Conservation (phyloP, 805 yeast genomes). For the Komagataella pseudopastoris region DNA sequence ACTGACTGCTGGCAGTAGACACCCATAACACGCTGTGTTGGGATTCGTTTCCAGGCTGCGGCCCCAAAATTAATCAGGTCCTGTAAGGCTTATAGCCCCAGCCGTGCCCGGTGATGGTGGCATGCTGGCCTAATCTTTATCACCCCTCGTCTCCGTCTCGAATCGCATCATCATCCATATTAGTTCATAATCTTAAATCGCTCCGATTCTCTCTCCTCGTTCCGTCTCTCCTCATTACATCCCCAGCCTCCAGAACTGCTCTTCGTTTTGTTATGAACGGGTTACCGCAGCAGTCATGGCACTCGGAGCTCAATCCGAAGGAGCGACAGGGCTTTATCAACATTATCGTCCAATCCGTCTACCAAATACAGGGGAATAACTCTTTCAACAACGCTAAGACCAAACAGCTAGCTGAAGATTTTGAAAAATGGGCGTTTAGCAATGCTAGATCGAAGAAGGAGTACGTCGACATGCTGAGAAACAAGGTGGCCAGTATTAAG, state of each 20-base stretch:
- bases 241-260: neutral
- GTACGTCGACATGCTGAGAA: constrained; percentile 36
- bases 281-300: constrained; percentile 1
- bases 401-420: constrained; percentile 51
- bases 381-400: constrained; percentile 21
- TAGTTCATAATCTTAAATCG: neutral
- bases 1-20: no score
- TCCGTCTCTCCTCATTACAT: neutral
- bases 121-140: neutral
- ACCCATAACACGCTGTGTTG: neutral
- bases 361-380: constrained; percentile 17
- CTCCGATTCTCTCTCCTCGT: neutral
- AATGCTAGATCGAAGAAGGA: constrained; percentile 45
- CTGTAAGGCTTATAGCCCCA: neutral
- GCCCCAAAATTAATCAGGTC: neutral
- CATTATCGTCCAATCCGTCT: constrained; percentile 16
- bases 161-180: neutral
- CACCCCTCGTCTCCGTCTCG: neutral
- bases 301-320: constrained; percentile 12
- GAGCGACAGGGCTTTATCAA: constrained; percentile 19
- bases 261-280: neutral
- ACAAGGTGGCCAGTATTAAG: constrained; percentile 20
- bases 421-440: constrained; percentile 51
- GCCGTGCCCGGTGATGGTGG: neutral
- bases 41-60: neutral